Base-by-base conservation (phyloP, 1,284 basidiomycete genomes). In the Leccinum insolens region DNA sequence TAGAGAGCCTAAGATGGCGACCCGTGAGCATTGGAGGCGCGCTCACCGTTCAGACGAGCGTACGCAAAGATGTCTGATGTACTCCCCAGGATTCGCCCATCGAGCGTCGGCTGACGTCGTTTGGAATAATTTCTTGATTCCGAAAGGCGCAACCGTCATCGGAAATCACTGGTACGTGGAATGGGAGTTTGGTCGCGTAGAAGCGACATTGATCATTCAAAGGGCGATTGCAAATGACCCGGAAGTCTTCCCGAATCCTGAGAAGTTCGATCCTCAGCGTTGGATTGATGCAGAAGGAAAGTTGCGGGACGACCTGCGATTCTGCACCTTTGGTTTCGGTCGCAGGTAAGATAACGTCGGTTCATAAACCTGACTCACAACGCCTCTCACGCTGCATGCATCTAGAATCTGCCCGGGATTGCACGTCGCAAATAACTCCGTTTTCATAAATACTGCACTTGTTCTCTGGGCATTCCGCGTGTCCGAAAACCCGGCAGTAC, bases 321-420 rank as follows among this genome's bases (percentile, higher is more conserved):
- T 82, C 20, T 89, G 82, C 70, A 80, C 84, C 15, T 91, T 86
- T 68, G 88, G 89, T 0, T 89, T 89, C 66, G 89, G 89, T 12
- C 80, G 89, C 55, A 80, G 88, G 86, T 74, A 65, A 55, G 70
- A 37, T 6, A 28, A 39, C n/a, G 11, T 64, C n/a, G 4, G 2
- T 11, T 2, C 6, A 15, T 6, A 14, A 12, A 9, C 3, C 25
- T 52, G 5, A 58, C 25, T 55, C n/a, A 55, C 17, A 14, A 7
- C 82, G 37, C 3, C 4, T 61, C 37, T 61, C n/a, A 39, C 8
- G 17, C 15, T 58, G 25, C 57, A 28, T 28, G 7, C 28, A 25
- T n/a, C 11, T 34, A 76, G 75, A 62, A 67, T 69, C 9, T 78
- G 76, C 57, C 75, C 76, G 1, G 76, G 75, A 7, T 60, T 63